Evolutionary conservation across 768 basidiomycete species (phyloP).

Genomic region (Sporobolomyces phaffii): DNA sequence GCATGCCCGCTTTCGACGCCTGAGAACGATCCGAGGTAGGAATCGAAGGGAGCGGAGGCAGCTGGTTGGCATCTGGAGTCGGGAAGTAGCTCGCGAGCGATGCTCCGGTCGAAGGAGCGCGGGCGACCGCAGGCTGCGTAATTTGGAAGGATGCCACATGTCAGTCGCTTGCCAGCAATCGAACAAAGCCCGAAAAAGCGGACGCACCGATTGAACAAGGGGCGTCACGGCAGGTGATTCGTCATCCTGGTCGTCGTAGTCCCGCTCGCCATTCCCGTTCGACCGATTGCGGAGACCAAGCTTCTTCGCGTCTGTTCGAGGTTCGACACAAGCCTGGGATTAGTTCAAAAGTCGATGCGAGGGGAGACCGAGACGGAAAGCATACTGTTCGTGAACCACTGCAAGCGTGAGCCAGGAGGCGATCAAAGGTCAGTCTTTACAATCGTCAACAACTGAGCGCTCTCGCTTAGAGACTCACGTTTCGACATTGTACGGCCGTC

Average conservation of each 20-base stretch:
- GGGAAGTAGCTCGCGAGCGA: constrained; percentile 26
- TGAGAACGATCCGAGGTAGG: not conserved
- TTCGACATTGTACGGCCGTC: constrained; percentile 47
- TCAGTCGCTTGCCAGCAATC: too few species aligned
- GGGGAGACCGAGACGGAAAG: too few species aligned
- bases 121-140: not conserved
- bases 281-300: constrained; percentile 39
- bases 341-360: too few species aligned
- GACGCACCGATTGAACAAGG: not conserved
- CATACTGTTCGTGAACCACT: constrained; percentile 33
- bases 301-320: constrained; percentile 43
- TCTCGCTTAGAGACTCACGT: too few species aligned
- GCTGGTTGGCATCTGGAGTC: constrained; percentile 1
- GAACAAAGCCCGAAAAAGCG: too few species aligned
- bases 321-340: not conserved
- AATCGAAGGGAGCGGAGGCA: constrained; percentile 8
- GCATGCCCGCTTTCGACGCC: constrained; percentile 26
- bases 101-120: not conserved
- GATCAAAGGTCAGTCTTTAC: not conserved
- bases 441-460: too few species aligned
- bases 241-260: constrained; percentile 2
- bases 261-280: not conserved
- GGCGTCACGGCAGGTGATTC: not conserved
- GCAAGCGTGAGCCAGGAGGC: not conserved
- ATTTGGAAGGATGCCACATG: too few species aligned